Percentiles rank a stretch among this genome's conserved stretches.
Evolutionary conservation across 352 stramenopile species (phyloP).

Genomic region (Blastocystis sp.): DNA sequence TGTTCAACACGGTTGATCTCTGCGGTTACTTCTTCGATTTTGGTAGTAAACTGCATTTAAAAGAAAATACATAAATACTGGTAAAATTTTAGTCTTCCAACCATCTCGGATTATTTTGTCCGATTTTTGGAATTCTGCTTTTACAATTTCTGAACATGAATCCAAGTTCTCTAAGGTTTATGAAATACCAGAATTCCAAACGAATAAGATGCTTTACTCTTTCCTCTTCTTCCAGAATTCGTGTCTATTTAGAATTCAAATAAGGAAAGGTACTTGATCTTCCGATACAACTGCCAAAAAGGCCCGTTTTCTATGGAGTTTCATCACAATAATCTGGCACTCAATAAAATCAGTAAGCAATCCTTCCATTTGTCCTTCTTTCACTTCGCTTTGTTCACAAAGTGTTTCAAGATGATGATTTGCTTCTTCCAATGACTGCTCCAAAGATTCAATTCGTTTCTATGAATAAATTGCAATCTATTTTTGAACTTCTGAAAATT

Average conservation of each 20-base stretch:
- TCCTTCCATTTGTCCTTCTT: not conserved
- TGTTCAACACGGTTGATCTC: not conserved
- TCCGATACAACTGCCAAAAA: not conserved
- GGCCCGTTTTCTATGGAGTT: not conserved
- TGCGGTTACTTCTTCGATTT: not conserved
- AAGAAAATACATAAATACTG: not conserved
- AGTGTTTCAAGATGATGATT: not conserved
- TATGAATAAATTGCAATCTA: not conserved
- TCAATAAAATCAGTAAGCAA: not conserved
- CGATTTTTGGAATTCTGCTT: not conserved
- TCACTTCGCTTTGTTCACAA: not conserved
- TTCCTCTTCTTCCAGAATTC: not conserved
- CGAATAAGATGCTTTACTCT: not conserved
- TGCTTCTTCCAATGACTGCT: not conserved
- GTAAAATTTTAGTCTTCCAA: not conserved
- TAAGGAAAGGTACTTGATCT: not conserved
- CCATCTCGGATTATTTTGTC: not conserved
- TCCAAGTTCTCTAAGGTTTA: not conserved
- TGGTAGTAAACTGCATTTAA: not conserved
- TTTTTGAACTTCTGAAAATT: not conserved
- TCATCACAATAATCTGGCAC: not conserved
- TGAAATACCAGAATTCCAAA: not conserved
- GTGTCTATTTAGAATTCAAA: not conserved
- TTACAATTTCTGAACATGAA: not conserved
- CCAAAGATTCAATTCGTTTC: not conserved